phyloP scores from a whole-genome alignment of 768 basidiomycete species.

The Clathrus columnatus region DNA sequence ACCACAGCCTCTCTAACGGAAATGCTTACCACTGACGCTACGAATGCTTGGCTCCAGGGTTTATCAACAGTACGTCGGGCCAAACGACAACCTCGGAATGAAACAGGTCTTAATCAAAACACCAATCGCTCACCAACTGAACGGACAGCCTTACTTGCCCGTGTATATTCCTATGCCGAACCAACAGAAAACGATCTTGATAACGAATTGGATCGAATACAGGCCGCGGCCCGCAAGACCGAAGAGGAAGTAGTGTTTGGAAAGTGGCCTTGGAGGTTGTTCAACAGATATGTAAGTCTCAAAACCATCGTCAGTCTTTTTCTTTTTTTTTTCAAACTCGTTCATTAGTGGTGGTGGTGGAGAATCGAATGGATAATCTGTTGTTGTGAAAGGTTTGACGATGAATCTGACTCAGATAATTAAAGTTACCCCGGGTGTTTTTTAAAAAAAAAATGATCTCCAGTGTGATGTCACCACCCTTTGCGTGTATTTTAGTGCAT shows the following conservation, averaged over 20 bases:
- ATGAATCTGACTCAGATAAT: slow-evolving; percentile 43
- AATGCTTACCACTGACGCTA: slow-evolving; percentile 13
- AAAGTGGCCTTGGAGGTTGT: slow-evolving; percentile 54
- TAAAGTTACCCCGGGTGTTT: background rate
- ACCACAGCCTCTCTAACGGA: background rate
- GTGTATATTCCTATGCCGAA: background rate
- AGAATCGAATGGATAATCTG: slow-evolving; percentile 54
- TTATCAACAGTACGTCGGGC: background rate
- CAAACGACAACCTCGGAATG: background rate
- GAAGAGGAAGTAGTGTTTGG: slow-evolving; percentile 55
- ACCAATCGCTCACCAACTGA: slow-evolving; percentile 21
- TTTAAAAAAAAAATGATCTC: too few species aligned
- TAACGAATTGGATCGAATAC: slow-evolving; percentile 22
- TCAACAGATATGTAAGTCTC: slow-evolving; percentile 47
- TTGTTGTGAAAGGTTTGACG: slow-evolving; percentile 41
- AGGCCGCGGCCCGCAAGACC: slow-evolving; percentile 30
- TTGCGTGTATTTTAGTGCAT: background rate
- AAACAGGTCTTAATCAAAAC: background rate
- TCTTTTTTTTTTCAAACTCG: background rate
- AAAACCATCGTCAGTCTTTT: background rate
- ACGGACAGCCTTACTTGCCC: slow-evolving; percentile 30
- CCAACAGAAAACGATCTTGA: slow-evolving; percentile 6
- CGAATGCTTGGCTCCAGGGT: slow-evolving; percentile 15
- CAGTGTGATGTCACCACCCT: too few species aligned
- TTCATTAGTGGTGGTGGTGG: slow-evolving; percentile 78